Conservation (phyloP, 2,329 filamentous ascomycete species). For the Xylaria digitata region DNA sequence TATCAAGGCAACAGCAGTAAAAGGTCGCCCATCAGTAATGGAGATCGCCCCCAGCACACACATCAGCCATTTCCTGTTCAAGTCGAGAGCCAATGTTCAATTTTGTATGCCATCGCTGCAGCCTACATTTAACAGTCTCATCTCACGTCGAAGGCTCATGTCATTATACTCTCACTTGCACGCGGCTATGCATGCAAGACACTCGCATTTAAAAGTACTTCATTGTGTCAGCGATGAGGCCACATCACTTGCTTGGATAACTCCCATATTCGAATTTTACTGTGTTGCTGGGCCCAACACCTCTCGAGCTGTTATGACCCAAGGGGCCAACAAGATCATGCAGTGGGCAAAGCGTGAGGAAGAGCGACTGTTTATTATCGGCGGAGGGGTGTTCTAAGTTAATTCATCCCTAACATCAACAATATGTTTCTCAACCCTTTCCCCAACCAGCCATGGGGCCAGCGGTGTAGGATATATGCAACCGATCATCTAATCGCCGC, state of each 20-base stretch:
- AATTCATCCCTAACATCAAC: neutral
- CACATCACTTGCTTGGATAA: conserved; percentile 89
- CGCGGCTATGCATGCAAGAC: conserved; percentile 83
- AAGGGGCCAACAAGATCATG: conserved; percentile 87
- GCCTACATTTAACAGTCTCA: conserved; percentile 69
- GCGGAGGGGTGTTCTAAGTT: conserved; percentile 82
- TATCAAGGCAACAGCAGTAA: conserved; percentile 76
- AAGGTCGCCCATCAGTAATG: conserved; percentile 76
- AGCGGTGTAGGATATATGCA: too few relatives aligned
- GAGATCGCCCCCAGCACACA: conserved; percentile 84
- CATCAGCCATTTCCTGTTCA: conserved; percentile 94
- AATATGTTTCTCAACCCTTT: too few relatives aligned
- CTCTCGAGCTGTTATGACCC: conserved; percentile 74
- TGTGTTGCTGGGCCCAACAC: conserved; percentile 86
- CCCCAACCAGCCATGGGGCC: too few relatives aligned
- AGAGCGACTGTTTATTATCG: conserved; percentile 94
- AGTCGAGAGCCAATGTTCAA: conserved; percentile 93
- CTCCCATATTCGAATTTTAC: conserved; percentile 92
- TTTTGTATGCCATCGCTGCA: conserved; percentile 89
- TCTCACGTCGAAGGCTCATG: conserved; percentile 78
- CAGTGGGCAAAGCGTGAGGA: conserved; percentile 94
- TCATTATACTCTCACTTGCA: conserved; percentile 88
- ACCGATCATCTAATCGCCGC: too few relatives aligned
- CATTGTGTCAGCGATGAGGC: conserved; percentile 80
- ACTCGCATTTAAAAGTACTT: conserved; percentile 86